Base-by-base conservation (phyloP, 805 yeast species). In the Suhomyces emberorum region DNA sequence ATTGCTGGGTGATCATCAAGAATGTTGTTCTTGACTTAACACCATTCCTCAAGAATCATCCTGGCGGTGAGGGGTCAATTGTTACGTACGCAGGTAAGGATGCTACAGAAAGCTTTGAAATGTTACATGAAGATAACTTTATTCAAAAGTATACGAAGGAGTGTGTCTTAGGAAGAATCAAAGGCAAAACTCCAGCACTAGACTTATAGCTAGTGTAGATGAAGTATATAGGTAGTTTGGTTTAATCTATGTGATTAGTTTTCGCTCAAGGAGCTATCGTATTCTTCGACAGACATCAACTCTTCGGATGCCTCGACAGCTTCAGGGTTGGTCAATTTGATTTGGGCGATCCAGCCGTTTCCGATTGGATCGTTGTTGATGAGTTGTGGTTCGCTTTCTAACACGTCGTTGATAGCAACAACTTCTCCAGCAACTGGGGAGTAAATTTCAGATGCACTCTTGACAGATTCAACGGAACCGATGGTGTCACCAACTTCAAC, bases 401-500 rank as follows among this genome's bases (percentile, higher is more conserved):
- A 72, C 16, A 55, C 60, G 24, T 68, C 74, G 65, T 93, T 93
- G 47, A 79, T 76, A 48, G 80, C 96, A 32, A 79, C 43, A 24
- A 93, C 70, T 47, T 75, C 82, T 33, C 96, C 96, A 11, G 72
- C 63, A 19, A 88, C 83, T 34, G 98, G 98, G 14, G 88, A 69
- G 63, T 89, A 91, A 44, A 93, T 83, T 56, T 93, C 98, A 47
- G 87, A 77, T 18, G 98, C 97, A 31, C 89, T 78, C 67, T 93
- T 93, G 53, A 93, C 98, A 28, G 88, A 77, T 65, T 93, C 98
- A 27, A 93, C 95, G 21, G 95, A 84, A 5, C 97, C 97, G 56
- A 93, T 70, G 10, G 91, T 70, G 45, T 88, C 97, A 34, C 95
- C 95, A 32, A 73, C 72, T 39, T 70, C 79, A 38, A 82, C 70